Base-by-base conservation (phyloP, 2,329 filamentous ascomycete species). In the Ceratocystis cacaofunesta region DNA sequence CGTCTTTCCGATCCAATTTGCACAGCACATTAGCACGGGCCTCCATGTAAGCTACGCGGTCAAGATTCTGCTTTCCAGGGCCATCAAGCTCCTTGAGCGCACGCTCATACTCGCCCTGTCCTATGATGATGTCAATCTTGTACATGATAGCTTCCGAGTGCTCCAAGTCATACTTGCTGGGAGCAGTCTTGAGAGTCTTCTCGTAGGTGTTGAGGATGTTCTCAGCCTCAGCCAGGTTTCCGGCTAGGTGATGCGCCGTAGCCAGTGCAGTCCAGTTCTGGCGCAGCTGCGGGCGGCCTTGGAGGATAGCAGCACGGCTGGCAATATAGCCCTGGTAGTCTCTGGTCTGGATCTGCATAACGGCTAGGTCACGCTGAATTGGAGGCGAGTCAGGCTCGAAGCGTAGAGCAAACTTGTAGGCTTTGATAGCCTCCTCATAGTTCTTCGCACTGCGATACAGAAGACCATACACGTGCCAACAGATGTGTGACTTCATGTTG, bases 401-500 rank as follows among this genome's bases (percentile, higher is more conserved):
- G 73, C 85, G 86, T 71, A 99, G 79, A 17, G 94, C 94, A 75
- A 95, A 96, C 75, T 95, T 95, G 80, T 99, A 99, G 67, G 94
- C 95, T 80, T 97, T 97, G 78, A 96, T 96, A 8, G 95, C 92
- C 78, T 97, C 94, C 75, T 97, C 94, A 71, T 95, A 97, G 77
- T 99, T 97, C 82, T 97, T 97, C 73, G 89, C 88, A 61, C 90
- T 87, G 63, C 92, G 87, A 77, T 95, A 97, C 62, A 99, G 82
- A 70, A 99, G 78, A 41, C 95, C 94, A 75, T 97, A 99, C 68
- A 99, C 94, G 76, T 99, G 95, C 94, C 94, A 99, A 80, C 92
- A 97, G 72, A 99, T 92, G 77, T 97, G 92, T 72, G 92, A 96
- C 79, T 95, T 96, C 92, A 99, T 97, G 75, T 97, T 92, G 72